Evolutionary conservation across 2,329 filamentous ascomycete genomes (phyloP), one percentile per base, ranked within the genome.

Genomic region (Alternaria longipes): DNA sequence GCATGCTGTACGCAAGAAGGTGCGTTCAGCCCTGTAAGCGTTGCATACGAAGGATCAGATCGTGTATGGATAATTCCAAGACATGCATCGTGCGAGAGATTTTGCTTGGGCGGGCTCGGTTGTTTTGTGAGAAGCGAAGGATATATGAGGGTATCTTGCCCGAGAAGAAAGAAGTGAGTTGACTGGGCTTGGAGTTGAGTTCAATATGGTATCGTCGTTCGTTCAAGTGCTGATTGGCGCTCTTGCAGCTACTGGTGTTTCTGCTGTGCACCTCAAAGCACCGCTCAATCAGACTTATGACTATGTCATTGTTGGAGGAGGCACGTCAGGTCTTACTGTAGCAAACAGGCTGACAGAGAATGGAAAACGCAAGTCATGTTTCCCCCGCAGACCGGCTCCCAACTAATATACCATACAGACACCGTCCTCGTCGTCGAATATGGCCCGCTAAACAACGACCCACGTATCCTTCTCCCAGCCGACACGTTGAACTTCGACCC

Each of bases 291-390:
- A 50, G 24, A 63, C 57, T 1, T 69, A 70, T 32, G 69, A 73
- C 47, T 73, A 69, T 28, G 54, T 73, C 22, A 63, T 73, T 26
- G 63, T 65, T 18, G 70, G 70, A 9, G 70, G 66, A 8, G 70
- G 70, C 0, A 70, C 66, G 11, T 64, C 66, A 1, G 70, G 70
- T 4, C 59, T 69, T 7, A 66, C 66, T 4, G 56, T 73, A 24
- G 70, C 70, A 12, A 56, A 68, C 30, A 59, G 70, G 12, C 56
- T 73, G 22, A 66, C 68, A 8, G 68, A 65, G 20, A 46, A 63
- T 44, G 57, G 59, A 16, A 57, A 63, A 9, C 52, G 65, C 63
- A 34, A 16, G 59, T 49, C 28, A 3, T 1, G 14, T 18, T 1
- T 22, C 14, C 5, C 5, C 12, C 32, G 5, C 14, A 14, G 14